Evolutionary conservation across 352 stramenopile species (phyloP).

Genomic region (Thraustotheca clavata): DNA sequence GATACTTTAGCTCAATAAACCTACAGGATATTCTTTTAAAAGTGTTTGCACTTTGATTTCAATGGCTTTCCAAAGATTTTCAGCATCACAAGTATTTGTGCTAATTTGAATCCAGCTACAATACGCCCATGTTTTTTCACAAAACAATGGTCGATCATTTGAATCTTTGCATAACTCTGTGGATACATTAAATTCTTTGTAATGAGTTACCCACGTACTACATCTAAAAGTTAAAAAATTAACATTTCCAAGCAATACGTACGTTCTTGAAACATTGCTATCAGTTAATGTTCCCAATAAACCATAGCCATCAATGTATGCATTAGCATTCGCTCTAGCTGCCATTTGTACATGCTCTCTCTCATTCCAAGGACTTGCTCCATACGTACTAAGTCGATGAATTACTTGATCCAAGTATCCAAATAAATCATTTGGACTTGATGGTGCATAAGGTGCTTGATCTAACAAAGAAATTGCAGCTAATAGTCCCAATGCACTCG

Average conservation of each 20-base stretch:
- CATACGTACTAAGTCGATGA: background rate
- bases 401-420: background rate
- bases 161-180: background rate
- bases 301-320: background rate
- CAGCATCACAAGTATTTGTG: background rate
- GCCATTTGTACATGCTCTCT: background rate
- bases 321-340: background rate
- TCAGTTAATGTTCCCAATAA: background rate
- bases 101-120: background rate
- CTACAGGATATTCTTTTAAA: background rate
- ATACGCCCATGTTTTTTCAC: constrained; percentile 4
- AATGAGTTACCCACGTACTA: background rate
- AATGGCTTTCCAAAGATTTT: background rate
- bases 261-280: constrained; percentile 3
- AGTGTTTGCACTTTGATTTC: background rate
- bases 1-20: background rate
- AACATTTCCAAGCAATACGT: background rate
- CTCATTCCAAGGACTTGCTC: background rate
- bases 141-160: constrained; percentile 1
- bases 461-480: background rate
- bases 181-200: background rate
- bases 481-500: background rate
- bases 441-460: background rate
- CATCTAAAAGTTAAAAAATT: background rate
- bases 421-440: background rate